Evolutionary conservation across 441 rosid species (phyloP).

Genomic region (Adansonia madagascariensis): DNA sequence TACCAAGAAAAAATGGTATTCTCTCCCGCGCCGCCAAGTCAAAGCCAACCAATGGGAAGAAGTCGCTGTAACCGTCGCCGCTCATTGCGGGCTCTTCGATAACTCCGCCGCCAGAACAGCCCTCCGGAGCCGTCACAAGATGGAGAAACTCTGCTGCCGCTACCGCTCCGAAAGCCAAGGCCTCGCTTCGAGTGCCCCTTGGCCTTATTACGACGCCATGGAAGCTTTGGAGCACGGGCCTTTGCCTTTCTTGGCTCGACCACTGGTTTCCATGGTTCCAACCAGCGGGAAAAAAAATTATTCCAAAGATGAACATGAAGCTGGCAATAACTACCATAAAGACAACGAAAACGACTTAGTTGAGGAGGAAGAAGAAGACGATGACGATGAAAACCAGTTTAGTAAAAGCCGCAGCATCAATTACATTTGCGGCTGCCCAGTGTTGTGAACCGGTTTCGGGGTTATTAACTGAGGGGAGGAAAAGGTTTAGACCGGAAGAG

Average conservation of each 20-base stretch:
- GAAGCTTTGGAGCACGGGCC: conserved; percentile 59
- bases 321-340: not conserved
- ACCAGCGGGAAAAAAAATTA: conserved; percentile 11
- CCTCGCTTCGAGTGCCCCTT: conserved; percentile 39
- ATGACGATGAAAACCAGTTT: conserved; percentile 27
- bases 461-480: conserved; percentile 35
- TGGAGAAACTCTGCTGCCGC: conserved; percentile 67
- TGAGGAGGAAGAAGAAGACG: conserved; percentile 30
- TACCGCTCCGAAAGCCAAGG: conserved; percentile 51
- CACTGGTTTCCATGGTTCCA: conserved; percentile 42
- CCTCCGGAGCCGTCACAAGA: conserved; percentile 65
- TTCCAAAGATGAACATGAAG: not conserved
- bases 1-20: conserved; percentile 57
- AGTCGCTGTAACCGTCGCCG: conserved; percentile 52
- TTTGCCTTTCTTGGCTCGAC: conserved; percentile 53
- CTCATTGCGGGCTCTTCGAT: conserved; percentile 44
- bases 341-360: conserved; percentile 26
- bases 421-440: conserved; percentile 56
- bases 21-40: conserved; percentile 54
- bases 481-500: conserved; percentile 32
- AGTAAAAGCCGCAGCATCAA: conserved; percentile 64
- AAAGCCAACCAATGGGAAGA: conserved; percentile 64
- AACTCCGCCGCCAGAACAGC: conserved; percentile 42
- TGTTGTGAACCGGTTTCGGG: conserved; percentile 53
- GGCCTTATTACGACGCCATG: conserved; percentile 58